These are phyloP conservation scores for Klebsormidium nitens DNA, from an alignment of 139 green algal genomes.

Conservation along the genomic window DNA sequence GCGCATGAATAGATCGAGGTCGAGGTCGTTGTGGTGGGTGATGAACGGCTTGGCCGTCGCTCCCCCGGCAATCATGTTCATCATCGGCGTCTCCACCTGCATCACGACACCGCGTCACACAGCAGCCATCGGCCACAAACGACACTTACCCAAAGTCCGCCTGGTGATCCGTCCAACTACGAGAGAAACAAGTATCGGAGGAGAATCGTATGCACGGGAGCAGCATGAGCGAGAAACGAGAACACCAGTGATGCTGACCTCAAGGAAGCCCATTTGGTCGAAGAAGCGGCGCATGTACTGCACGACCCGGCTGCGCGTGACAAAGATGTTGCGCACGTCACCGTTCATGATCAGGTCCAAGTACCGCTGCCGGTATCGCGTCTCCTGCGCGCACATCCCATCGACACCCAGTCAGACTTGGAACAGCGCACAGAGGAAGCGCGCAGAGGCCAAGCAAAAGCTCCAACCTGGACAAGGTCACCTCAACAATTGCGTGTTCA, in stretches of 20 bases:
- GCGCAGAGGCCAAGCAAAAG: too few relatives aligned
- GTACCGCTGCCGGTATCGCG: slow-evolving; percentile 93
- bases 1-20: slow-evolving; percentile 97
- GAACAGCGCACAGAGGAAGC: too few relatives aligned
- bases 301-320: slow-evolving; percentile 72
- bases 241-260: slow-evolving; percentile 53
- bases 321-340: slow-evolving; percentile 75
- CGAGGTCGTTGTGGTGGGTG: slow-evolving; percentile 98
- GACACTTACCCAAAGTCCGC: too few relatives aligned
- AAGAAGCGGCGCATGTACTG: slow-evolving; percentile 83
- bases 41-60: slow-evolving; percentile 92
- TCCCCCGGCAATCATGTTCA: slow-evolving; percentile 87
- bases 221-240: too few relatives aligned
- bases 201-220: too few relatives aligned
- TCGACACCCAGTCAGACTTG: too few relatives aligned
- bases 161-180: too few relatives aligned
- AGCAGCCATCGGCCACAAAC: too few relatives aligned
- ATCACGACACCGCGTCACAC: slow-evolving; percentile 7
- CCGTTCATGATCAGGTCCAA: slow-evolving; percentile 93
- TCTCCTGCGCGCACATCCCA: slow-evolving; percentile 69
- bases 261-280: slow-evolving; percentile 85
- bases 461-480: too few relatives aligned
- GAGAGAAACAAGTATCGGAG: too few relatives aligned
- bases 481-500: too few relatives aligned
- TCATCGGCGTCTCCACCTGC: slow-evolving; percentile 88